phyloP scores from a whole-genome alignment of 2,329 filamentous ascomycete species.

The Colletotrichum ledebouriae region DNA sequence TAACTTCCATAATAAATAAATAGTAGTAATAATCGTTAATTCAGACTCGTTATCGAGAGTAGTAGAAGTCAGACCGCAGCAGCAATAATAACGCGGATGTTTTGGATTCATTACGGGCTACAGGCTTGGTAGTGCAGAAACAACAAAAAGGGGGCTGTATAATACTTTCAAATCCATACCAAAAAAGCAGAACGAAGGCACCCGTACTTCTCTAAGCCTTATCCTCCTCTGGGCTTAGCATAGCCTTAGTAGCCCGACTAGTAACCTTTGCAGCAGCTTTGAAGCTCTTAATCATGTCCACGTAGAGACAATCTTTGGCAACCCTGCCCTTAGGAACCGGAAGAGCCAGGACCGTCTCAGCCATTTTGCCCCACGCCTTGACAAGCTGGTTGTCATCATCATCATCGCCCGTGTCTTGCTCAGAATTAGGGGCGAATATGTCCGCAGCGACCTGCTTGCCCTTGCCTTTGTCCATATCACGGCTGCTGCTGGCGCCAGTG shows the following conservation, averaged over 20 bases:
- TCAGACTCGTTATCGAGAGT: neutral
- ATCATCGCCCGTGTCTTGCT: neutral
- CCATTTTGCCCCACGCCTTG: slow-evolving; percentile 6
- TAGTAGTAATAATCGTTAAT: neutral
- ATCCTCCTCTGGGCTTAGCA: neutral
- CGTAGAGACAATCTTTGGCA: neutral
- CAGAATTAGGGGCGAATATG: neutral
- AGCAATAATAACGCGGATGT: neutral
- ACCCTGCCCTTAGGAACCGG: slow-evolving; percentile 6
- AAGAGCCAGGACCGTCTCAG: slow-evolving; percentile 5
- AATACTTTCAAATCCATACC: neutral
- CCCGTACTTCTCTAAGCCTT: neutral
- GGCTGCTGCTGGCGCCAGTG: neutral
- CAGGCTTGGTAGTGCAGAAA: neutral
- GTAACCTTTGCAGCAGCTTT: slow-evolving; percentile 5
- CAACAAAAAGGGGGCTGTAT: neutral
- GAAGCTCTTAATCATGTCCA: neutral
- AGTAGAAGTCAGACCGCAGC: neutral
- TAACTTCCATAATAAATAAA: neutral
- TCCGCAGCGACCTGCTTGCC: neutral
- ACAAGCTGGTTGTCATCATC: slow-evolving; percentile 1
- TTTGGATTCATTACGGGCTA: neutral
- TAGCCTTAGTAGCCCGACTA: neutral
- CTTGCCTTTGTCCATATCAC: neutral
- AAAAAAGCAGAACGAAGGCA: neutral